These are phyloP conservation scores for Russula griseocarnosa DNA, from an alignment of 768 basidiomycete genomes.

Conservation along the genomic window DNA sequence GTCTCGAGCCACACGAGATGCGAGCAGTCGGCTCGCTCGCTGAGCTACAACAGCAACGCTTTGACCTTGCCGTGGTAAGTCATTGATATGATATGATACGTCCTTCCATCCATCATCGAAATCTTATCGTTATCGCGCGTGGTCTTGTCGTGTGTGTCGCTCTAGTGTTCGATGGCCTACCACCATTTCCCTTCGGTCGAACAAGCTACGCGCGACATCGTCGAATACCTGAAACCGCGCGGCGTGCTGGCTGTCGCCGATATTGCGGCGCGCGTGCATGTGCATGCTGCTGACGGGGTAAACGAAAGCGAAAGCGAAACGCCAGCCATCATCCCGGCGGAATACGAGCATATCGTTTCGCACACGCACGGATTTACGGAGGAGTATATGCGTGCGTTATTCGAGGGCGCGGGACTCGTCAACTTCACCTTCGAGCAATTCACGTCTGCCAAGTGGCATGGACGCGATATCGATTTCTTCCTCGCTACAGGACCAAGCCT, in stretches of 20 bases:
- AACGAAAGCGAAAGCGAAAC: slow-evolving; percentile 23
- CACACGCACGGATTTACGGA: slow-evolving; percentile 54
- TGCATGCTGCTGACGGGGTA: neutral
- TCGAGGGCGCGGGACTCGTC: slow-evolving; percentile 51
- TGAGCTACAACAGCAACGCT: slow-evolving; percentile 51
- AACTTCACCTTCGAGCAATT: slow-evolving; percentile 36
- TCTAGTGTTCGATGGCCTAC: slow-evolving; percentile 59
- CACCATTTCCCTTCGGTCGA: slow-evolving; percentile 56
- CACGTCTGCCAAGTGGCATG: slow-evolving; percentile 11
- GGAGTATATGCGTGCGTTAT: slow-evolving; percentile 45
- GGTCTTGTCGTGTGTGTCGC: neutral
- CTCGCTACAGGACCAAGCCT: slow-evolving; percentile 18
- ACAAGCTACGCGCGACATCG: slow-evolving; percentile 50
- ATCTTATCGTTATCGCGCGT: neutral
- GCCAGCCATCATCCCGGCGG: slow-evolving; percentile 31
- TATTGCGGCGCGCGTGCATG: slow-evolving; percentile 22
- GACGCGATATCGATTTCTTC: slow-evolving; percentile 20
- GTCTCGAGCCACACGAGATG: slow-evolving; percentile 64
- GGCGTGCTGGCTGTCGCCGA: slow-evolving; percentile 61
- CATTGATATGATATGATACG: no score
- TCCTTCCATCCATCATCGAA: no score
- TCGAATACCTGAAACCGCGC: slow-evolving; percentile 55
- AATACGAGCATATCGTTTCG: slow-evolving; percentile 46
- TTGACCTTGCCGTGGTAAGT: slow-evolving; percentile 67
- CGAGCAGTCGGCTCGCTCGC: slow-evolving; percentile 52